Evolutionary conservation across 768 basidiomycete genomes (phyloP).

Genomic region (Leucosporidium scottii): DNA sequence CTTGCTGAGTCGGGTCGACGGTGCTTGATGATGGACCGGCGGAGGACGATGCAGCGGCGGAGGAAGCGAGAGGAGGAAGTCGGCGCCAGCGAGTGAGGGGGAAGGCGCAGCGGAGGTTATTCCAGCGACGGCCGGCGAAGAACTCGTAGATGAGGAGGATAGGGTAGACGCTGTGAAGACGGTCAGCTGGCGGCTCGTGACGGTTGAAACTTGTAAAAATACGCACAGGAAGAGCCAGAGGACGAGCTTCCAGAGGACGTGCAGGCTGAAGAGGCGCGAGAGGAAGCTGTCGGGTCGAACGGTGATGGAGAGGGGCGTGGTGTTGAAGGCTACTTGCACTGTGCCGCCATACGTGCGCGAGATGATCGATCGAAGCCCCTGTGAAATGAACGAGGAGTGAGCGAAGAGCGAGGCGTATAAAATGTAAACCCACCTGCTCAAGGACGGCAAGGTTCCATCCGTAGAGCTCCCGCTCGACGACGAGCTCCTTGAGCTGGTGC

Average conservation of each 20-base stretch:
- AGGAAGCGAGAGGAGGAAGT: not conserved
- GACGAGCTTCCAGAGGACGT: not conserved
- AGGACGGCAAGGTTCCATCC: not conserved
- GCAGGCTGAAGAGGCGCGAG: not conserved
- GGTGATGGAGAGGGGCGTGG: not conserved
- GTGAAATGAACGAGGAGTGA: not conserved
- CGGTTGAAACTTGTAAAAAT: too few species aligned
- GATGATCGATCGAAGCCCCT: not conserved
- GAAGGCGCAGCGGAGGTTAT: conserved; percentile 7
- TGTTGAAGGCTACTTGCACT: not conserved
- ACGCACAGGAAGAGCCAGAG: conserved; percentile 1
- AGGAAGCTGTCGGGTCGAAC: not conserved
- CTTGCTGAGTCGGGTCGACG: not conserved
- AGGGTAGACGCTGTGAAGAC: not conserved
- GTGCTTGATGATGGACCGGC: not conserved
- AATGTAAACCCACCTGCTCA: not conserved
- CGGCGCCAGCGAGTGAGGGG: conserved; percentile 5
- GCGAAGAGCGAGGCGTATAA: not conserved
- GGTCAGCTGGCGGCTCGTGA: not conserved
- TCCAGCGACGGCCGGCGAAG: not conserved
- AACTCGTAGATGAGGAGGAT: conserved; percentile 3
- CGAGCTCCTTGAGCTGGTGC: not conserved
- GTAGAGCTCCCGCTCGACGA: not conserved
- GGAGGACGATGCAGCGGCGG: not conserved
- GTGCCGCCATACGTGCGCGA: not conserved